Evolutionary conservation across 495 filamentous ascomycete genomes (phyloP).

Genomic region (Margaritispora aquatica): DNA sequence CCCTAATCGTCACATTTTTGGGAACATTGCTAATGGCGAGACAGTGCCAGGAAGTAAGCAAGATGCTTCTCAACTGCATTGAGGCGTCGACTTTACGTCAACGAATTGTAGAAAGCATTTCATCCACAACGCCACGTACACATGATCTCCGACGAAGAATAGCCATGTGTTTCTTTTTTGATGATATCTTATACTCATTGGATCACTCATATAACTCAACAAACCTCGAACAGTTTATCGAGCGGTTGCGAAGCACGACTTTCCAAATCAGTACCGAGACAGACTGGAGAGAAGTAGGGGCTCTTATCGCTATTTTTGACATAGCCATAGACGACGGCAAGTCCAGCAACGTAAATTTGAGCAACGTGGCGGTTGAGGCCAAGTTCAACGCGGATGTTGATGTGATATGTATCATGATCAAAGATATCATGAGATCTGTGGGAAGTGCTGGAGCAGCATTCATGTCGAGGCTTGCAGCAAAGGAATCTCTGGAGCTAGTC

Average conservation of each 20-base stretch:
- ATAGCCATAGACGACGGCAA: slow-evolving; percentile 63
- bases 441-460: slow-evolving; percentile 66
- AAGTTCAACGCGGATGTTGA: slow-evolving; percentile 67
- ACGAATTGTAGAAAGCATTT: slow-evolving; percentile 52
- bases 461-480: slow-evolving; percentile 66
- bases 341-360: slow-evolving; percentile 24
- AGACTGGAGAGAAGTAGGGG: slow-evolving; percentile 60
- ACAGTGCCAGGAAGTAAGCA: slow-evolving; percentile 48
- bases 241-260: slow-evolving; percentile 42
- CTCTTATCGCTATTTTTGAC: slow-evolving; percentile 61
- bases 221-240: slow-evolving; percentile 42
- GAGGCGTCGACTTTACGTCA: slow-evolving; percentile 49
- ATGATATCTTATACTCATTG: slow-evolving; percentile 30
- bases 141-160: slow-evolving; percentile 65
- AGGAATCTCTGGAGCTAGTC: slow-evolving; percentile 63
- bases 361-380: slow-evolving; percentile 29
- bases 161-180: slow-evolving; percentile 63
- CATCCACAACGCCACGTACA: slow-evolving; percentile 45
- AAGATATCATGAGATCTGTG: slow-evolving; percentile 62
- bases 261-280: slow-evolving; percentile 48
- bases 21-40: slow-evolving; percentile 20
- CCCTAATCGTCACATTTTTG: neutral
- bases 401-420: slow-evolving; percentile 52
- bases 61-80: slow-evolving; percentile 42
- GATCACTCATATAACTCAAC: slow-evolving; percentile 39